Percentiles rank a stretch among this genome's conserved stretches.
phyloP scores from a whole-genome alignment of 129 eudicot species.

The Dittrichia graveolens region DNA sequence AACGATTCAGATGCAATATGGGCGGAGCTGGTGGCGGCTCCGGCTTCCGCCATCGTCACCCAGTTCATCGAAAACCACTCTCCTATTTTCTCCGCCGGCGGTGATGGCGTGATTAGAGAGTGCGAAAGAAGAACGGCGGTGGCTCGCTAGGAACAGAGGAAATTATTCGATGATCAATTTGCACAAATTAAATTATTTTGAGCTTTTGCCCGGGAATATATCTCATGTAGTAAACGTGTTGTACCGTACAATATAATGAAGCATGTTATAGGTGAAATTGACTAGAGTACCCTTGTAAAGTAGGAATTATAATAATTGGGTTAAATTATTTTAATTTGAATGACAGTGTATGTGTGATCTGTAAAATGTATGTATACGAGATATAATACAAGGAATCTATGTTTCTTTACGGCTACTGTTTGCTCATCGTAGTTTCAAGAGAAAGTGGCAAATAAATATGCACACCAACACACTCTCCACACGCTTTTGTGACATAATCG shows the following conservation, averaged over 20 bases:
- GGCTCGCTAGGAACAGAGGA: conserved; percentile 25
- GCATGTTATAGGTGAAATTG: conserved; percentile 16
- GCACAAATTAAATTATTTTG: conserved; percentile 25
- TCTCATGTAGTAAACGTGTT: conserved; percentile 16
- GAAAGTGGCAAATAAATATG: conserved; percentile 32
- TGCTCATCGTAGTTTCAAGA: conserved; percentile 20
- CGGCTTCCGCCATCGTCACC: conserved; percentile 36
- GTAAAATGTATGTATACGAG: conserved; percentile 29
- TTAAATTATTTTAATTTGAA: conserved; percentile 25
- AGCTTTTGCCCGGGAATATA: conserved; percentile 14
- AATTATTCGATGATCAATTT: conserved; percentile 24
- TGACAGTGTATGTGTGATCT: conserved; percentile 47
- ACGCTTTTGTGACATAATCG: conserved; percentile 29
- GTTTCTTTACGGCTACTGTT: conserved; percentile 27
- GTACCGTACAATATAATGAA: conserved; percentile 31
- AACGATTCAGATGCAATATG: conserved; percentile 48
- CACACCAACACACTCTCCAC: conserved; percentile 19
- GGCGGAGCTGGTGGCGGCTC: conserved; percentile 54
- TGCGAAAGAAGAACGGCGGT: conserved; percentile 30
- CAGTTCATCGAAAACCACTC: conserved; percentile 40
- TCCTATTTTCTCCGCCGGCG: neutral
- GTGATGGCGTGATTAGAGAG: neutral
- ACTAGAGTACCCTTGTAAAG: conserved; percentile 19
- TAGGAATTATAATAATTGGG: conserved; percentile 46
- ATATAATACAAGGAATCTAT: conserved; percentile 42